phyloP scores from a whole-genome alignment of 179 eudicot genomes.

The Sideroxylon spinosum region DNA sequence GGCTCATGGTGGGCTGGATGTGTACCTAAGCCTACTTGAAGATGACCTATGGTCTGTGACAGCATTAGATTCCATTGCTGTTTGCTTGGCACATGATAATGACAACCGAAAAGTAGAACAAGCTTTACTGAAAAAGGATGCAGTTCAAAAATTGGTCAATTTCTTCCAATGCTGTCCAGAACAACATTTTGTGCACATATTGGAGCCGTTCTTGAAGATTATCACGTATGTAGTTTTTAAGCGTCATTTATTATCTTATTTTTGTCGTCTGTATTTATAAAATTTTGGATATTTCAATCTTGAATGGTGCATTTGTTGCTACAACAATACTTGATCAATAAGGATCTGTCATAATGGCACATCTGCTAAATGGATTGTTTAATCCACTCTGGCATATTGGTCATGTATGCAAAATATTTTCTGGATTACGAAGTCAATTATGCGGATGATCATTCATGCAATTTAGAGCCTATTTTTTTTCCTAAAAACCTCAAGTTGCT shows the following conservation, averaged over 20 bases:
- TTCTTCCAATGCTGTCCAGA: conserved; percentile 93
- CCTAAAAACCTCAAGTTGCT: no score
- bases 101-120: conserved; percentile 95
- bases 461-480: no score
- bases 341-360: no score
- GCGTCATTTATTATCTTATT: neutral
- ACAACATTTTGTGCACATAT: conserved; percentile 82
- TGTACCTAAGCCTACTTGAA: conserved; percentile 85
- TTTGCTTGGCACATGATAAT: conserved; percentile 96
- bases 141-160: conserved; percentile 85
- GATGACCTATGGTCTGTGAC: conserved; percentile 94
- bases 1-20: conserved; percentile 98
- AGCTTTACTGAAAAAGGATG: conserved; percentile 88
- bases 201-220: conserved; percentile 97
- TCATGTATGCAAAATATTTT: no score
- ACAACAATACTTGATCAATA: no score
- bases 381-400: no score
- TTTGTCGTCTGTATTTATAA: neutral
- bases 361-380: no score
- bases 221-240: conserved; percentile 62
- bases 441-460: no score
- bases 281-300: neutral
- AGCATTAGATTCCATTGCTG: conserved; percentile 95
- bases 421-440: no score
- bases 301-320: no score